Evolutionary conservation across 306 rosid species (phyloP).

Genomic region (Ammopiptanthus mongolicus): DNA sequence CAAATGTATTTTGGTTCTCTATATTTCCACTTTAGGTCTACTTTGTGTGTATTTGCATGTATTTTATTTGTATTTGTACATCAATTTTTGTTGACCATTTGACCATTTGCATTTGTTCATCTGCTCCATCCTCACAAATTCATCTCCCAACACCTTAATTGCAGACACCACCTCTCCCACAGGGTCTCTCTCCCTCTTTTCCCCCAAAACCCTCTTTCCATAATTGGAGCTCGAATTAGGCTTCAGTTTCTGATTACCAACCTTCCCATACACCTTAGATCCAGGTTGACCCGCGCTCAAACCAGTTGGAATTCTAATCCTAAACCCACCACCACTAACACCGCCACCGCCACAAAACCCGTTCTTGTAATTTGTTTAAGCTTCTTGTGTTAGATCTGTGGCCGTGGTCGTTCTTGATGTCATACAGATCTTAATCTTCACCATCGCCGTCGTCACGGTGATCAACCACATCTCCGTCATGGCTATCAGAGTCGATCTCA

Average conservation of each 20-base stretch:
- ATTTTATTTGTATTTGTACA: too few species aligned
- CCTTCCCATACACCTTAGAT: slow-evolving; percentile 29
- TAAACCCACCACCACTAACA: slow-evolving; percentile 58
- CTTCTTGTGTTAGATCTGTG: slow-evolving; percentile 49
- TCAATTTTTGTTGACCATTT: too few species aligned
- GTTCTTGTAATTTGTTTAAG: slow-evolving; percentile 52
- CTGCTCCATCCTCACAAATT: slow-evolving; percentile 87
- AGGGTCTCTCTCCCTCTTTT: slow-evolving; percentile 61
- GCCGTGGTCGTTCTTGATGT: slow-evolving; percentile 48
- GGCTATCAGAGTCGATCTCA: slow-evolving; percentile 50
- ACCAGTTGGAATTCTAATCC: slow-evolving; percentile 79
- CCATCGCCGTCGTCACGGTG: slow-evolving; percentile 51
- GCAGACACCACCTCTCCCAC: slow-evolving; percentile 75
- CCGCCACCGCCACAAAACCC: slow-evolving; percentile 26
- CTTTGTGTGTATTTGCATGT: too few species aligned
- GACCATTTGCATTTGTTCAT: too few species aligned
- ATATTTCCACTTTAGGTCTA: too few species aligned
- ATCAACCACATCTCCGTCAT: slow-evolving; percentile 30
- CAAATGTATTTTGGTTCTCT: too few species aligned
- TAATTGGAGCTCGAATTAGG: slow-evolving; percentile 38
- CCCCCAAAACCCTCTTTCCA: slow-evolving; percentile 40
- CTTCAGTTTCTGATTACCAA: slow-evolving; percentile 41
- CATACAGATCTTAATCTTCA: slow-evolving; percentile 56
- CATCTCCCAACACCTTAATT: slow-evolving; percentile 79
- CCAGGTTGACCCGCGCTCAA: slow-evolving; percentile 71